Conservation (phyloP, 2,329 filamentous ascomycete species). For the Ophiocordyceps australis region DNA sequence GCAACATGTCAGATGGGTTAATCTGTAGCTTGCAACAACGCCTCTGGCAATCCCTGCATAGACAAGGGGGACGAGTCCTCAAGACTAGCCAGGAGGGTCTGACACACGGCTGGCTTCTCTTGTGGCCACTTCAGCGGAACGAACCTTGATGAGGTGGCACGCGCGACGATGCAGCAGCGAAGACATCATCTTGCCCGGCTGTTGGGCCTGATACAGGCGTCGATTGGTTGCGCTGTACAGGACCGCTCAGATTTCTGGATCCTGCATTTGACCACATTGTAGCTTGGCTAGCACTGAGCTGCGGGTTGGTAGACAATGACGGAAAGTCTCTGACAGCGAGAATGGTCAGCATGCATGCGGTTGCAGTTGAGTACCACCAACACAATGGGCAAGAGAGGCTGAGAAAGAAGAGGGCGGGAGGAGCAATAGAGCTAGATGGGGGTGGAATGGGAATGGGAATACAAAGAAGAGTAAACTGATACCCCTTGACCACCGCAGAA, state of each 20-base stretch:
- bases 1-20: no score
- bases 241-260: conserved; percentile 27
- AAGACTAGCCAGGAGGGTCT: no score
- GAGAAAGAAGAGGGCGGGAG: no score
- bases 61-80: no score
- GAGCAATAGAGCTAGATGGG: no score
- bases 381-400: background rate
- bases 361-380: background rate
- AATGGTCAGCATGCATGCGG: background rate
- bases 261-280: conserved; percentile 36
- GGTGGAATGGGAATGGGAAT: background rate
- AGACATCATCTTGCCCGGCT: conserved; percentile 27
- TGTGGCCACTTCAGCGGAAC: conserved; percentile 37
- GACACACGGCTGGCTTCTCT: conserved; percentile 25
- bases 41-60: no score
- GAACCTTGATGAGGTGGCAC: conserved; percentile 21
- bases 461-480: conserved; percentile 3
- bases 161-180: conserved; percentile 21
- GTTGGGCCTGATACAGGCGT: conserved; percentile 32
- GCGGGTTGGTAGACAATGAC: conserved; percentile 42
- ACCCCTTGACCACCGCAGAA: conserved; percentile 14
- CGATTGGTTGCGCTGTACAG: conserved; percentile 30
- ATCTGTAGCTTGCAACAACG: no score
- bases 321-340: conserved; percentile 44
- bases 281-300: conserved; percentile 28